A percentile compares a stretch with the other conserved stretches of the same genome.
Evolutionary conservation across 495 filamentous ascomycete genomes (phyloP).

Genomic region (Aspergillus biplanus): DNA sequence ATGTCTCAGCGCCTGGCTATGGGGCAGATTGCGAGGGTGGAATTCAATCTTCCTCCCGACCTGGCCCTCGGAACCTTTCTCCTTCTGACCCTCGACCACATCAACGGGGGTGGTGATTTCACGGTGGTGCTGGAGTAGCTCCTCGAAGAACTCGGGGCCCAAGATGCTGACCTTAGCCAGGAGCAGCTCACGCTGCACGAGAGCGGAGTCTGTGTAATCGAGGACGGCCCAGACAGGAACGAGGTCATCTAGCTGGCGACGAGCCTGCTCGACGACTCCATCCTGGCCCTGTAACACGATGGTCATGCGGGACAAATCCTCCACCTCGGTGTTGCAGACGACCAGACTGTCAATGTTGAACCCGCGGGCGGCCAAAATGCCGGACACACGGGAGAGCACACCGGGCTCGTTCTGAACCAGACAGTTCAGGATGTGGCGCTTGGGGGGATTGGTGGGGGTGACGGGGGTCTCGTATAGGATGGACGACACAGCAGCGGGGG

Average conservation of each 20-base stretch:
- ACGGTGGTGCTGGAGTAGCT: constrained; percentile 90
- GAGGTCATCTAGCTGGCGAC: constrained; percentile 91
- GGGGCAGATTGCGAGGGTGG: constrained; percentile 83
- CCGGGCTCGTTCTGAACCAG: constrained; percentile 98
- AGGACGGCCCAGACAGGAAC: constrained; percentile 98
- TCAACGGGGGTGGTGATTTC: constrained; percentile 61
- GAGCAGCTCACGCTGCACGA: constrained; percentile 95
- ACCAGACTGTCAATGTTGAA: constrained; percentile 99
- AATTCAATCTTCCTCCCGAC: constrained; percentile 52
- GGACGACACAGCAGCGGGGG: constrained; percentile 91
- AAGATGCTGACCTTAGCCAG: constrained; percentile 96
- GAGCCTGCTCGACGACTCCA: constrained; percentile 96
- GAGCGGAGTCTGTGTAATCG: constrained; percentile 88
- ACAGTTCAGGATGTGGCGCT: constrained; percentile 95
- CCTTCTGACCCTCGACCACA: constrained; percentile 35
- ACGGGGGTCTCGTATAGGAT: constrained; percentile 98
- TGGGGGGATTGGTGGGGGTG: constrained; percentile 79
- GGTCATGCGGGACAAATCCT: constrained; percentile 96
- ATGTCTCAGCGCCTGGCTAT: constrained; percentile 85
- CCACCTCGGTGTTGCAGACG: constrained; percentile 97
- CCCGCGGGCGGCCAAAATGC: constrained; percentile 91
- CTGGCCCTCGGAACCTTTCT: constrained; percentile 31
- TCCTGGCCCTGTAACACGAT: constrained; percentile 96
- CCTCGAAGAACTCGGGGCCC: constrained; percentile 96
- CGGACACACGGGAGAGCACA: constrained; percentile 93